phyloP scores from a whole-genome alignment of 2,329 filamentous ascomycete species.

The Colletotrichum zoysiae region DNA sequence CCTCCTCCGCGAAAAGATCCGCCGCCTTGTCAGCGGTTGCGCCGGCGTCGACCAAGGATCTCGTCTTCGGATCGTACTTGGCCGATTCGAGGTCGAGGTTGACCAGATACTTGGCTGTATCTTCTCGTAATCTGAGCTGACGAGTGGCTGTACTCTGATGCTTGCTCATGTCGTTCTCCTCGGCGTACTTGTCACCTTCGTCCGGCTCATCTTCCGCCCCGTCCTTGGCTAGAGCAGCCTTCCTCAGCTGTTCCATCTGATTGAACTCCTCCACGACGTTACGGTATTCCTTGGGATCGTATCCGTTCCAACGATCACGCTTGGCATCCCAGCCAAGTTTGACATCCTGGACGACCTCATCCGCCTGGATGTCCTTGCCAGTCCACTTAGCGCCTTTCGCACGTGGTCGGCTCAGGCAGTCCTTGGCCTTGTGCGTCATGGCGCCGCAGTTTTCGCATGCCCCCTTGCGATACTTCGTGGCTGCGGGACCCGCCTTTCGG shows the following conservation, averaged over 20 bases:
- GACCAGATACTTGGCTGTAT: conserved; percentile 95
- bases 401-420: conserved; percentile 89
- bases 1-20: conserved; percentile 89
- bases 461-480: conserved; percentile 97
- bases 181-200: conserved; percentile 83
- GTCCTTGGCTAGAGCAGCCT: conserved; percentile 60
- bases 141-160: conserved; percentile 91
- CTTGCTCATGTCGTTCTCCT: conserved; percentile 96
- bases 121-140: conserved; percentile 91
- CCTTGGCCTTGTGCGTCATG: conserved; percentile 96
- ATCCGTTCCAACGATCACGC: conserved; percentile 98
- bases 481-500: conserved; percentile 84
- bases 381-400: conserved; percentile 94
- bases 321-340: conserved; percentile 96
- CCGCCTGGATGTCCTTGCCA: conserved; percentile 91
- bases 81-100: conserved; percentile 97
- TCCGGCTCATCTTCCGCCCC: conserved; percentile 65
- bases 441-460: conserved; percentile 98
- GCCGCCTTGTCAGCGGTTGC: conserved; percentile 85
- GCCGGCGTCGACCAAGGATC: conserved; percentile 88
- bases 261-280: conserved; percentile 91
- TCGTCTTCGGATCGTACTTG: conserved; percentile 97
- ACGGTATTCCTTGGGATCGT: conserved; percentile 87
- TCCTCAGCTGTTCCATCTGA: conserved; percentile 82
- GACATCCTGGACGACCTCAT: conserved; percentile 88